Base-by-base conservation (phyloP, 2,329 filamentous ascomycete species). In the Periconia sp. region DNA sequence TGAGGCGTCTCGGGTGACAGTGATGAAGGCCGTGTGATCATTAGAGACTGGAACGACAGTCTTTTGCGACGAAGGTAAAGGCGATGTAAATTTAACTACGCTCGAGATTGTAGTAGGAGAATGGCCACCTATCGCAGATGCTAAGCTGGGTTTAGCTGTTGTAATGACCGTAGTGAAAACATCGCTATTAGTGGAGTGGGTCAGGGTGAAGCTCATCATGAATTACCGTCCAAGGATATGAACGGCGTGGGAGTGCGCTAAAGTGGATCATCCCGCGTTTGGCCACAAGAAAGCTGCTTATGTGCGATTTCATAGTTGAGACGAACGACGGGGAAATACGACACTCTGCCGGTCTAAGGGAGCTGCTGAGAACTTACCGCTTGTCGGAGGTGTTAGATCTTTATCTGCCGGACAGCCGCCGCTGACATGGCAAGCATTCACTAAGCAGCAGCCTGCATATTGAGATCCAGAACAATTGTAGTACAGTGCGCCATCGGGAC, bases 401-500 rank as follows among this genome's bases (percentile, higher is more conserved):
- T 58, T 54, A 7, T 46, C 48, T 9, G 34, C 32, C 25, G 56
- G 57, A 48, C 63, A 66, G 5, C 49, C 49, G 21, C 49, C 49
- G 21, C 15, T 10, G 16, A 43, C 26, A 19, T 36, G 35, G 39
- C 59, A 65, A 37, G 62, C 48, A 21, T 63, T 56, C 9, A 49
- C 50, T 11, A 52, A n/a, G 33, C 60, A 67, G 33, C 61, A 65
- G 21, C 61, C 63, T 21, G 24, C 23, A 26, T 54, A 66, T 1
- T 11, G 11, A 13, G 11, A 12, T 6, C 13, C 15, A 18, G 40
- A 35, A 29, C 63, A 65, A 9, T 28, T 45, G 30, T 65, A 63
- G 18, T 54, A 61, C 6, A 31, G 26, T 15, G 55, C 57, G 10
- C 59, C 55, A 11, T 34, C 35, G 2, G 51, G 53, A 10, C 58